Base-by-base conservation (phyloP, 164 flowering plant species). In the Liriodendron chinense region DNA sequence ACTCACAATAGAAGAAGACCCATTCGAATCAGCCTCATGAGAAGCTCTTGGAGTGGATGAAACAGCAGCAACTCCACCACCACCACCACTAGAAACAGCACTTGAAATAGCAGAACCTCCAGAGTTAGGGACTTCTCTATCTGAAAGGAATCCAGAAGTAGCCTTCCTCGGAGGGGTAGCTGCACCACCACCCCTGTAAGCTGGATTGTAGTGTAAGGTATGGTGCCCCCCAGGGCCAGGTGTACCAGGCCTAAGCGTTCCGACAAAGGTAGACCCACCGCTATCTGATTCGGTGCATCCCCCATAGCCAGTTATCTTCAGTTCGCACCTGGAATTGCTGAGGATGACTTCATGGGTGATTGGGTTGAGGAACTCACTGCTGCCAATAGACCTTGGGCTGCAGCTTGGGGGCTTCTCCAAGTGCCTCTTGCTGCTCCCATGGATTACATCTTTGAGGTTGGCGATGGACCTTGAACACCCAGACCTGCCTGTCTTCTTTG, bases 401-500 rank as follows among this genome's bases (percentile, higher is more conserved):
- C 91, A 90, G 78, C 86, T 87, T 25, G 97, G 88, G 18, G 97
- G 96, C 84, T 80, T 91, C 9, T 94, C 93, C 57, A 9, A 16
- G 71, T 94, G 99, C 71, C 93, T 85, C 73, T 90, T 92, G 85
- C 95, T 92, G 8, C 76, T 69, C 49, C 96, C 96, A 84, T 92
- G 94, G 72, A 94, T 94, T 6, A 92, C 99, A 84, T 96, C 99
- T 78, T 87, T 94, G 75, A 96, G 95, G 80, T 94, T 96, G 23
- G 98, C 90, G 63, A 96, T 94, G 34, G 99, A 96, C 88, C 96
- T 89, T 74, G 99, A 94, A 75, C 99, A 96, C 1, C 99, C 99
- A 57, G 99, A 96, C 89, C 94, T 85, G 8, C 89, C 85, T 18
- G 83, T 75, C 76, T 84, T 91, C 67, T 73, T 89, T 8, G 96